Percentiles rank a stretch among this genome's conserved stretches.
These are phyloP conservation scores for Theileria annulata DNA, from an alignment of 169 alveolate species.

Conservation along the genomic window DNA sequence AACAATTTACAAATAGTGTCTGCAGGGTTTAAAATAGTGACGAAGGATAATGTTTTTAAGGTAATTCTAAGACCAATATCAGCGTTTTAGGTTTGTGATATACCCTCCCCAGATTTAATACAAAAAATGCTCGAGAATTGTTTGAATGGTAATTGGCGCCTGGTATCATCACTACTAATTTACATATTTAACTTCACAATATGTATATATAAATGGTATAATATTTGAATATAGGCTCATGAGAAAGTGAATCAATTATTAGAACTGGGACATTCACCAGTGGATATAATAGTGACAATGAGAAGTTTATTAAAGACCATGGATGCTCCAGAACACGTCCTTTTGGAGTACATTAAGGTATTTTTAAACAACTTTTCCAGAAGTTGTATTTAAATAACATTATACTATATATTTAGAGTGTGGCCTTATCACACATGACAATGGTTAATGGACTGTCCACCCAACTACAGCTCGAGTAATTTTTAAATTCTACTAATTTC, in stretches of 20 bases:
- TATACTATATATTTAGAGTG: background rate
- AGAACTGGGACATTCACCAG: conserved; percentile 86
- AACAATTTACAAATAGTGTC: conserved; percentile 95
- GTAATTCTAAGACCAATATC: conserved; percentile 55
- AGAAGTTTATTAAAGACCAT: conserved; percentile 71
- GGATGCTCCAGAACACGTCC: conserved; percentile 74
- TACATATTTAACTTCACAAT: background rate
- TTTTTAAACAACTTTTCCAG: background rate
- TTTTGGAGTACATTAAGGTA: conserved; percentile 71
- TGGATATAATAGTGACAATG: conserved; percentile 80
- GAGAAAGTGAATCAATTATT: conserved; percentile 49
- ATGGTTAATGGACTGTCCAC: conserved; percentile 57
- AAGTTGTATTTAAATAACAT: background rate
- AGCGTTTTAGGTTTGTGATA: conserved; percentile 83
- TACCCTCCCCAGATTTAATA: conserved; percentile 94
- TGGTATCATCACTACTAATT: conserved; percentile 4
- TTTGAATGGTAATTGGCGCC: conserved; percentile 84
- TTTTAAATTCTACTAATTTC: background rate
- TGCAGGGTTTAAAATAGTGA: conserved; percentile 92
- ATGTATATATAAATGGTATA: background rate
- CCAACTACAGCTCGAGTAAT: conserved; percentile 55
- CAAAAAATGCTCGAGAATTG: conserved; percentile 83
- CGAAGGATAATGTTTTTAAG: conserved; percentile 93
- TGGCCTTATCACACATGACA: conserved; percentile 63
- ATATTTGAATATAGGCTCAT: conserved; percentile 46